Evolutionary conservation across 768 basidiomycete genomes (phyloP).

Genomic region (Mycena indigotica): DNA sequence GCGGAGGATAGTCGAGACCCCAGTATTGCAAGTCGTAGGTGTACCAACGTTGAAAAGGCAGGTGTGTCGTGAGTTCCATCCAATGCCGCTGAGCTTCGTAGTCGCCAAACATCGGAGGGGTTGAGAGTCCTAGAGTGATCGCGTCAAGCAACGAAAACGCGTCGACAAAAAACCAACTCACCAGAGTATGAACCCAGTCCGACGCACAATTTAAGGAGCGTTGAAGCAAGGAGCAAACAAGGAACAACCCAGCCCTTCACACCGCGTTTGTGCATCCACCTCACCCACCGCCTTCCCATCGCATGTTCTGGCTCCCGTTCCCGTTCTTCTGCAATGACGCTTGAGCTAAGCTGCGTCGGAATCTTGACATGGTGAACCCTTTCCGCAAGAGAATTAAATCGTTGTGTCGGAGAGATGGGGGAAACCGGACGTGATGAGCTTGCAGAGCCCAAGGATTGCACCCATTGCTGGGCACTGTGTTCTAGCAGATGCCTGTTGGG

Average conservation of each 20-base stretch:
- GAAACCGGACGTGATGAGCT: slow-evolving; percentile 18
- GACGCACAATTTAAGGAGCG: slow-evolving; percentile 66
- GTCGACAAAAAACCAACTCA: slow-evolving; percentile 34
- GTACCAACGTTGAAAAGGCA: slow-evolving; percentile 82
- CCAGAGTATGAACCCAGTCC: slow-evolving; percentile 85
- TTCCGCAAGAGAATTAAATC: slow-evolving; percentile 10
- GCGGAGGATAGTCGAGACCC: slow-evolving; percentile 93
- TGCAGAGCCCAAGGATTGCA: slow-evolving; percentile 6
- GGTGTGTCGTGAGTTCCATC: slow-evolving; percentile 87
- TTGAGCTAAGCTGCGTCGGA: slow-evolving; percentile 15
- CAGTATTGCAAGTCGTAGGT: slow-evolving; percentile 86
- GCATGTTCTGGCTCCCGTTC: slow-evolving; percentile 31
- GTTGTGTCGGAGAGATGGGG: slow-evolving; percentile 14
- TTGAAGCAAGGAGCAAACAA: slow-evolving; percentile 50
- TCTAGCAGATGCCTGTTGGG: slow-evolving; percentile 15
- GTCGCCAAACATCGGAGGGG: slow-evolving; percentile 87
- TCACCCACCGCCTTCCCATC: slow-evolving; percentile 65
- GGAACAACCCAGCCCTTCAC: slow-evolving; percentile 65
- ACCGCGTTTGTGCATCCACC: slow-evolving; percentile 77
- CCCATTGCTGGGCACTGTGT: slow-evolving; percentile 16
- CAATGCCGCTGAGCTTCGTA: slow-evolving; percentile 94
- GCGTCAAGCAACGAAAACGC: slow-evolving; percentile 4
- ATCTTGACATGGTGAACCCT: slow-evolving; percentile 9
- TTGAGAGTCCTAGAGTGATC: slow-evolving; percentile 62
- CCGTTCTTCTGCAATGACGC: slow-evolving; percentile 9